Evolutionary conservation across 495 filamentous ascomycete species (phyloP), one percentile per base, ranked within the genome.

Genomic region (Lophium mytilinum): DNA sequence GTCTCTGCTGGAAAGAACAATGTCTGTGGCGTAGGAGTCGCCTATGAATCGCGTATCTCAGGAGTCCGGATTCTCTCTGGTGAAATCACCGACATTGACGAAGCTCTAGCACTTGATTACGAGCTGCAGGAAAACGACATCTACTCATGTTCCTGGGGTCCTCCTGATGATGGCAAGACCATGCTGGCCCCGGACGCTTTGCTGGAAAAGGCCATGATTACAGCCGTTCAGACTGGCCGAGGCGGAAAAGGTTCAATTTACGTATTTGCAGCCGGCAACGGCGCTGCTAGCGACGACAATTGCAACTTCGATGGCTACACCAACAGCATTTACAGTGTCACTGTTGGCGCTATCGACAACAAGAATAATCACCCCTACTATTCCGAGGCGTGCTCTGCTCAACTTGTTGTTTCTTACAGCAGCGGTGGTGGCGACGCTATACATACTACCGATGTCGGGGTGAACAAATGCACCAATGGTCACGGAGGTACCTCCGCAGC

Each of bases 271-370:
- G 93, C 91, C 59, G 93, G 93, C 55, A 98, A 98, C 67, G 93
- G 93, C 37, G 94, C 90, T 21, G 70, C 73, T n/a, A 78, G 66
- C 47, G 91, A 86, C 40, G 93, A 98, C 68, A 96, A 98, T 73
- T 98, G 93, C 80, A 98, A 98, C 68, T 98, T 97, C 66, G 93
- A 98, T 67, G 93, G 93, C 10, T 98, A 98, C 70, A 97, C 94
- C 61, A 98, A 98, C 74, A 95, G 90, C 67, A 98, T 98, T 55
- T 98, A 97, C 78, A 95, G 89, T 67, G 90, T 98, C 64, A 95
- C 91, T 1, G 90, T 97, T 34, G 93, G 94, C 17, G 93, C 92
- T 34, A 85, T 98, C 65, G 92, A 96, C 68, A 75, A 88, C 46
- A 83, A 87, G 63, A 90, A 90, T 12, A 70, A 77, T 5, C 92